Base-by-base conservation (phyloP, 2,329 filamentous ascomycete genomes). In the Epichloe elymi region DNA sequence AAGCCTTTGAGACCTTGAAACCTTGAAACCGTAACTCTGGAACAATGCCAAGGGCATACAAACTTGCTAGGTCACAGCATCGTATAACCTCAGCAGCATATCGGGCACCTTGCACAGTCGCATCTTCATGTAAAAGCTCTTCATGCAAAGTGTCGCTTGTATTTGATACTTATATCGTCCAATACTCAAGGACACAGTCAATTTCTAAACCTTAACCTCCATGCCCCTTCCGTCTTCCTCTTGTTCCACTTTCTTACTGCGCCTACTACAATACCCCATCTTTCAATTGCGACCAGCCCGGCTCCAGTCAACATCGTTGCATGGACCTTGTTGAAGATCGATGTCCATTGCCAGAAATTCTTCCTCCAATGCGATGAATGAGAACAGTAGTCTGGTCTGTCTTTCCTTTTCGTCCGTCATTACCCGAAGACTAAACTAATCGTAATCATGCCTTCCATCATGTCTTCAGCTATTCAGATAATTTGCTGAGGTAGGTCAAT, bases 381-480 rank as follows among this genome's bases (percentile, higher is more conserved):
- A 45, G 26, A 49, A 55, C 44, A 54, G 51, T 23, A 46, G 6
- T 48, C 23, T 38, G 20, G 51, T 48, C 52, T 35, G 51, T 63
- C 61, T 64, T 64, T 58, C 58, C 46, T 42, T 43, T 57, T 54
- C 56, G 47, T 59, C 53, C 56, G 47, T 59, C 53, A 46, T 33
- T 45, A 35, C 12, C 37, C 51, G 30, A 33, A 50, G 35, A 36
- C 42, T 19, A 7, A 19, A 36, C 42, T n/a, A 7, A 19, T 41
- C 48, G 36, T 48, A 39, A 30, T 41, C 52, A 53, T 51, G 49
- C 52, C 47, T 46, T 49, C 54, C 53, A 46, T 60, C 50, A 51
- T 61, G 53, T 61, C 57, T 53, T 63, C 47, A 54, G 50, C 52
- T 54, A 53, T 56, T 58, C 58, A 52, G 57, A 55, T 46, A 44